Conservation (phyloP, 495 filamentous ascomycete genomes). For the Neurospora sp. region DNA sequence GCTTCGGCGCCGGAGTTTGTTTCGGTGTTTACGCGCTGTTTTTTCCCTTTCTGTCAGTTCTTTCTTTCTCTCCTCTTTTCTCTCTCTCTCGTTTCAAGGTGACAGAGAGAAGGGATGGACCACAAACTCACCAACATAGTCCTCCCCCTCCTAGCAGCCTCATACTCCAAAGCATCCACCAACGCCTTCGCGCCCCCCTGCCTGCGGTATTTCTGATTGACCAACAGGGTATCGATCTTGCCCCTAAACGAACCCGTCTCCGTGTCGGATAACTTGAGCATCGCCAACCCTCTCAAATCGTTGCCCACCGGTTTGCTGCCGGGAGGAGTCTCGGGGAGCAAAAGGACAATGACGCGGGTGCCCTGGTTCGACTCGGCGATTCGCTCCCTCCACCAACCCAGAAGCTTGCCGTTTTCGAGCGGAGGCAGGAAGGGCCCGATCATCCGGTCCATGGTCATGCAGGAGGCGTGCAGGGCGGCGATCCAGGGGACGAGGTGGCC, state of each 20-base stretch:
- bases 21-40: constrained; percentile 25
- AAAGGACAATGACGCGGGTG: constrained; percentile 25
- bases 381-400: constrained; percentile 29
- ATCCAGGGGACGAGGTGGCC: constrained; percentile 28
- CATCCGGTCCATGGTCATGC: constrained; percentile 28
- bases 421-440: constrained; percentile 31
- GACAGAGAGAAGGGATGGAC: neutral
- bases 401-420: constrained; percentile 27
- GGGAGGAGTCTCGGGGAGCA: constrained; percentile 20
- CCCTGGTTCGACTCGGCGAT: constrained; percentile 24
- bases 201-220: constrained; percentile 19
- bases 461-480: constrained; percentile 29
- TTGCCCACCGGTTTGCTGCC: constrained; percentile 18
- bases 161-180: constrained; percentile 26
- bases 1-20: constrained; percentile 25
- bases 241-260: constrained; percentile 30
- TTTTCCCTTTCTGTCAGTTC: neutral
- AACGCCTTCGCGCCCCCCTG: constrained; percentile 23
- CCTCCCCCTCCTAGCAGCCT: constrained; percentile 23
- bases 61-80: neutral
- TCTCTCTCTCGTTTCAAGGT: neutral
- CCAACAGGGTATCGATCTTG: constrained; percentile 29
- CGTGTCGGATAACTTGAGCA: constrained; percentile 23
- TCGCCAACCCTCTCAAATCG: constrained; percentile 29
- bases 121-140: constrained; percentile 25